A percentile compares a stretch with the other conserved stretches of the same genome.
These are phyloP conservation scores for Corchorus capsularis DNA, from an alignment of 345 rosid species.

Conservation along the genomic window DNA sequence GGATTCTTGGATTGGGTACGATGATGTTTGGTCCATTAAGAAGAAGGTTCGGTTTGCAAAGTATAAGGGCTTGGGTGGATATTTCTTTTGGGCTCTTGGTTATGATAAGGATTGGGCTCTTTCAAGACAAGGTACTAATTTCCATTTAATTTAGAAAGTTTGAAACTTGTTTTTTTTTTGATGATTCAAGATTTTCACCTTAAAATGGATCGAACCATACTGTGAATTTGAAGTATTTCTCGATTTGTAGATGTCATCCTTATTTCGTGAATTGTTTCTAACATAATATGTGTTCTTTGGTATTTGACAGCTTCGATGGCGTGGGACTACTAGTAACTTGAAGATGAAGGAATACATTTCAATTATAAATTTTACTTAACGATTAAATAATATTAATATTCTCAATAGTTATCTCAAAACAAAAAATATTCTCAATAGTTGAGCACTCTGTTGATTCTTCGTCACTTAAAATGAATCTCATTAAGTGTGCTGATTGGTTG, in stretches of 20 bases:
- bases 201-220: no score
- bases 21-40: conserved; percentile 33
- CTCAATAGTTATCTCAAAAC: background rate
- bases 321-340: background rate
- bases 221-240: no score
- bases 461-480: no score
- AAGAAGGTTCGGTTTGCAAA: conserved; percentile 36
- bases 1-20: conserved; percentile 44
- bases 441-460: background rate
- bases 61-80: conserved; percentile 38
- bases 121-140: conserved; percentile 13
- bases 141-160: background rate
- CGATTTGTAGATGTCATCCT: no score
- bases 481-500: no score
- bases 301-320: conserved; percentile 7
- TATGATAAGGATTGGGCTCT: conserved; percentile 33
- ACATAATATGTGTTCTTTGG: background rate
- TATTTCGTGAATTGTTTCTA: no score
- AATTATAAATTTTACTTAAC: background rate
- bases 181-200: no score
- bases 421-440: background rate
- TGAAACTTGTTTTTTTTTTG: no score
- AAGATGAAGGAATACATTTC: background rate
- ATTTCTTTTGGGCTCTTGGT: conserved; percentile 49
- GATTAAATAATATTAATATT: background rate